These are phyloP conservation scores for Solanum verrucosum DNA, from an alignment of 257 asterid species.

Conservation along the genomic window DNA sequence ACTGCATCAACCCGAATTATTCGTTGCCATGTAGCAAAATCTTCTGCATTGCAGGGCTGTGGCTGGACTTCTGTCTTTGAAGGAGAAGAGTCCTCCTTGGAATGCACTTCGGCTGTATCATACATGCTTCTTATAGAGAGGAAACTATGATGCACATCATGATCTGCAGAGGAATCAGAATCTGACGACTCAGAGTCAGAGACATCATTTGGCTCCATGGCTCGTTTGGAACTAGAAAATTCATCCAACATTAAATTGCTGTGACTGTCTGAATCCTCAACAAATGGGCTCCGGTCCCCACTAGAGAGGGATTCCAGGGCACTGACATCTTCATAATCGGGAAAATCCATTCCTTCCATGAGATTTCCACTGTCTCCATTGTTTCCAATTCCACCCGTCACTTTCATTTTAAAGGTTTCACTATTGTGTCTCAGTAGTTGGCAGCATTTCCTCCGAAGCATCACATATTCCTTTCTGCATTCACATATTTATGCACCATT, in stretches of 20 bases:
- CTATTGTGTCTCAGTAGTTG: constrained; percentile 38
- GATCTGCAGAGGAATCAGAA: constrained; percentile 56
- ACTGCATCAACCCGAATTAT: constrained; percentile 88
- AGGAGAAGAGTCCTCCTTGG: constrained; percentile 10
- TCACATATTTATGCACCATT: background rate
- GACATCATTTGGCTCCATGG: constrained; percentile 29
- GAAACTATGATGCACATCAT: constrained; percentile 47
- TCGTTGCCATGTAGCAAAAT: constrained; percentile 73
- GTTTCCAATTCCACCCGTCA: constrained; percentile 29
- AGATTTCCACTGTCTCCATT: constrained; percentile 38
- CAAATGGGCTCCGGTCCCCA: constrained; percentile 18
- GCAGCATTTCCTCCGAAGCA: constrained; percentile 55
- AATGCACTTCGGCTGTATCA: constrained; percentile 19
- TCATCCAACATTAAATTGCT: constrained; percentile 3
- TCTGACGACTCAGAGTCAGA: constrained; percentile 36
- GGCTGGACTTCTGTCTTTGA: constrained; percentile 20
- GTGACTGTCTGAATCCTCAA: constrained; percentile 12
- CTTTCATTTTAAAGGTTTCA: constrained; percentile 36
- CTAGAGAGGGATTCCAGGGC: constrained; percentile 30
- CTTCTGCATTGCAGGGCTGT: constrained; percentile 33
- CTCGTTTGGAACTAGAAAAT: constrained; percentile 14
- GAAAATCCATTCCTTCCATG: constrained; percentile 37
- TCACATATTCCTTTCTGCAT: constrained; percentile 56
- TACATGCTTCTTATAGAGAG: constrained; percentile 20
- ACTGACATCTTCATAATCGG: constrained; percentile 41